Evolutionary conservation across 371 early-diverging fungal species (phyloP).

Genomic region (Coemansia sp.): DNA sequence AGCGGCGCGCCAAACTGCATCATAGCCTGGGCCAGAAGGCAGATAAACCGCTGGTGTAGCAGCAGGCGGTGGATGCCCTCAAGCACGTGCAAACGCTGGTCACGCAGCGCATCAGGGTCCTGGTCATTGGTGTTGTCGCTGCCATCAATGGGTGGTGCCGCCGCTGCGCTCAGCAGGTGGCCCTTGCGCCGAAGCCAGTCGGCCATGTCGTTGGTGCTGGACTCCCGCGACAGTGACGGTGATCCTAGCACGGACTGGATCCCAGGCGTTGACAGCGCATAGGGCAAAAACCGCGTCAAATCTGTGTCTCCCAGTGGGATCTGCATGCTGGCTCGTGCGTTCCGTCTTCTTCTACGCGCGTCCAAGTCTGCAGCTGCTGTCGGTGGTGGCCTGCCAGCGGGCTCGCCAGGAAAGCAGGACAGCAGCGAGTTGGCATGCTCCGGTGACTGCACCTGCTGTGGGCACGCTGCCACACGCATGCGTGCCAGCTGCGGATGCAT

Average conservation of each 20-base stretch:
- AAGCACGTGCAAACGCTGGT: conserved; percentile 10
- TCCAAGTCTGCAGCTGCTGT: not conserved
- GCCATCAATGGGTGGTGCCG: too few relatives aligned
- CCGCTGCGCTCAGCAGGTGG: not conserved
- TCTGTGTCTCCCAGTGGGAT: conserved; percentile 11
- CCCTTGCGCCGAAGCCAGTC: conserved; percentile 19
- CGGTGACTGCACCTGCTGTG: not conserved
- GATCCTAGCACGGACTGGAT: conserved; percentile 16
- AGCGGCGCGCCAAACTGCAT: conserved; percentile 65
- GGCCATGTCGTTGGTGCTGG: conserved; percentile 11
- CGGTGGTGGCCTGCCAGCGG: not conserved
- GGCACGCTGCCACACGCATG: not conserved
- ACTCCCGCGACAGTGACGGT: conserved; percentile 8
- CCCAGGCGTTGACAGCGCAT: conserved; percentile 24
- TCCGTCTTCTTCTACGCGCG: not conserved
- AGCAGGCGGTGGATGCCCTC: conserved; percentile 53
- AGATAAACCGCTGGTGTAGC: conserved; percentile 62
- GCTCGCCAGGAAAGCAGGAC: not conserved
- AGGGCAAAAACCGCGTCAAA: conserved; percentile 28
- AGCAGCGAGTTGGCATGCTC: not conserved
- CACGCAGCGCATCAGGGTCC: conserved; percentile 4
- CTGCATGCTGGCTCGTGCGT: not conserved
- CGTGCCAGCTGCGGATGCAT: not conserved
- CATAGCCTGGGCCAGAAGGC: conserved; percentile 60
- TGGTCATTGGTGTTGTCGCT: not conserved